Conservation (phyloP, 768 basidiomycete genomes). For the Mycena venus region DNA sequence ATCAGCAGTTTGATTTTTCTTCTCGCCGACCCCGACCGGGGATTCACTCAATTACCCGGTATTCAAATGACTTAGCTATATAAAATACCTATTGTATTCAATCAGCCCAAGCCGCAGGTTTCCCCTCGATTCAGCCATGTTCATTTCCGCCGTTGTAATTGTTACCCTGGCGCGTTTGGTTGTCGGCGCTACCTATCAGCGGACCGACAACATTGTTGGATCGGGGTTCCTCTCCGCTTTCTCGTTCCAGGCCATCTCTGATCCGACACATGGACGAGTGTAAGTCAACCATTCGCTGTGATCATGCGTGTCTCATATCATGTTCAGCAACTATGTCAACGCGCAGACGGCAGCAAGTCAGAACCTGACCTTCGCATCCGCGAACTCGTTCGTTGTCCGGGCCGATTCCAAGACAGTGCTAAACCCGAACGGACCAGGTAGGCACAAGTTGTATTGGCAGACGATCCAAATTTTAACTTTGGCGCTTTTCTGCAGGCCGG, state of each 20-base stretch:
- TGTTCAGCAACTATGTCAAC: constrained; percentile 59
- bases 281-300: constrained; percentile 36
- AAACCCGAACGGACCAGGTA: constrained; percentile 61
- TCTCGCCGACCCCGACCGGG: not conserved
- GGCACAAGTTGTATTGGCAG: not conserved
- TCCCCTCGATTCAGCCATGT: not conserved
- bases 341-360: constrained; percentile 61
- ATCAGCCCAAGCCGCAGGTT: not conserved
- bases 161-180: constrained; percentile 36
- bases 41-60: not conserved
- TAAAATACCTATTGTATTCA: not conserved
- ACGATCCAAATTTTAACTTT: not conserved
- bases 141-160: constrained; percentile 22
- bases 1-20: not conserved
- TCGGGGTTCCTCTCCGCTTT: constrained; percentile 66
- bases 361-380: constrained; percentile 71
- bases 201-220: constrained; percentile 60
- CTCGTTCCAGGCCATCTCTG: constrained; percentile 60
- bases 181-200: constrained; percentile 60
- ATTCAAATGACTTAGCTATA: not conserved
- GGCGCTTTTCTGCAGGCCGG: constrained; percentile 40
- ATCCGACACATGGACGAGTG: constrained; percentile 80
- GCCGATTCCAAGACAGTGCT: constrained; percentile 66
- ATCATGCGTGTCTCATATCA: not conserved
- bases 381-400: constrained; percentile 67